phyloP scores from a whole-genome alignment of 768 basidiomycete species.

The Mycena polygramma region DNA sequence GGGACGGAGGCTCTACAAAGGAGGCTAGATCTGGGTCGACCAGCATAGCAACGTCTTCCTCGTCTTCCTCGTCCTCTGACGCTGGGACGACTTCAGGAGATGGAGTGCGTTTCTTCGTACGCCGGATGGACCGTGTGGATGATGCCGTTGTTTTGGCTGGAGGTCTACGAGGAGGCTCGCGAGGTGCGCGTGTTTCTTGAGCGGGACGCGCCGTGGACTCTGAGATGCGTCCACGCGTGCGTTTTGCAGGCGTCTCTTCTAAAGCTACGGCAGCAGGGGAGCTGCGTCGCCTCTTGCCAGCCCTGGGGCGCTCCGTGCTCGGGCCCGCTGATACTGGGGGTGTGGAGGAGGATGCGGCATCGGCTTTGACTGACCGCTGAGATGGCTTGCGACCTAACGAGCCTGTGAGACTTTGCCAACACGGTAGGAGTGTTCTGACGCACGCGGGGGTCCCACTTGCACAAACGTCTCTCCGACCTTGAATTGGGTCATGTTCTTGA shows the following conservation, averaged over 20 bases:
- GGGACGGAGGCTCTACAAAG: constrained; percentile 1
- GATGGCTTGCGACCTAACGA: constrained; percentile 40
- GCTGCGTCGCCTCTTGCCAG: constrained; percentile 36
- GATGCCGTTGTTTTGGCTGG: constrained; percentile 22
- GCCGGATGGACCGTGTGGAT: constrained; percentile 25
- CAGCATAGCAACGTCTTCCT: constrained; percentile 29
- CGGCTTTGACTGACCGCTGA: constrained; percentile 33
- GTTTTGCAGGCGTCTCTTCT: constrained; percentile 26
- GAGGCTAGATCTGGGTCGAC: constrained; percentile 27
- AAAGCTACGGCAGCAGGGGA: constrained; percentile 18
- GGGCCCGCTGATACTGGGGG: constrained; percentile 22
- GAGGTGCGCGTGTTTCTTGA: constrained; percentile 20
- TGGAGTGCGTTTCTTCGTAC: constrained; percentile 21
- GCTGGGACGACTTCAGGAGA: constrained; percentile 25
- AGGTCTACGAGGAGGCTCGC: constrained; percentile 20
- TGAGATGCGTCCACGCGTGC: constrained; percentile 31
- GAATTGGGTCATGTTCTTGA: constrained; percentile 62
- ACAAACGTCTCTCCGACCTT: constrained; percentile 66
- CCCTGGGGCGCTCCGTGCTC: constrained; percentile 22
- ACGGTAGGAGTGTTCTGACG: constrained; percentile 20
- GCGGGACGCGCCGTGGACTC: constrained; percentile 19
- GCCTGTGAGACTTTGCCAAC: constrained; percentile 12
- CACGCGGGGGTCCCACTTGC: constrained; percentile 73
- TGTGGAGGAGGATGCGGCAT: constrained; percentile 1
- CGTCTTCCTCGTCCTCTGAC: constrained; percentile 26